Percentiles rank a stretch among this genome's conserved stretches.
Evolutionary conservation across 2,329 filamentous ascomycete species (phyloP).

Genomic region (Ascochyta clinopodiicola): DNA sequence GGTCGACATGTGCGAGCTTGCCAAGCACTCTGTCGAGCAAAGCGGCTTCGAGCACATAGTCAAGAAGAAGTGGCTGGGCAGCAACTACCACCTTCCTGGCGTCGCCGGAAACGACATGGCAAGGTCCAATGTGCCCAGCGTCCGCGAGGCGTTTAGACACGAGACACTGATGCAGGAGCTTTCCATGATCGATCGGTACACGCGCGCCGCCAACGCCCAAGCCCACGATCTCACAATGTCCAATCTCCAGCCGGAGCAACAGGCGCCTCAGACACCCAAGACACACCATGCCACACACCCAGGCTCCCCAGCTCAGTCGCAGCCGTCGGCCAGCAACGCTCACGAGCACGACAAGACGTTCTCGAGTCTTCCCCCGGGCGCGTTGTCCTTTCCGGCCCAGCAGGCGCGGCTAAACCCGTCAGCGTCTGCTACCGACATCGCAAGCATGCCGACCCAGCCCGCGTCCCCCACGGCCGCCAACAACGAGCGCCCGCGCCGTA

Average conservation of each 20-base stretch:
- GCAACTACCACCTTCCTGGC: constrained; percentile 77
- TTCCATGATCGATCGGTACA: constrained; percentile 67
- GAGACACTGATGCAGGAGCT: constrained; percentile 85
- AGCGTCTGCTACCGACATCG: constrained; percentile 26
- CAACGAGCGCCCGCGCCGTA: constrained; percentile 36
- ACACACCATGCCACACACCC: constrained; percentile 40
- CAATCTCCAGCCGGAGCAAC: constrained; percentile 39
- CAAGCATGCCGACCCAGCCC: constrained; percentile 26
- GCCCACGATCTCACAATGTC: constrained; percentile 42
- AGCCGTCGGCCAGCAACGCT: constrained; percentile 49
- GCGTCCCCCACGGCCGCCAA: constrained; percentile 34
- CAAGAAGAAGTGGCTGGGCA: constrained; percentile 91
- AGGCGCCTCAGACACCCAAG: constrained; percentile 38
- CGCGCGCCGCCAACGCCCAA: constrained; percentile 42
- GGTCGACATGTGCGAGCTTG: constrained; percentile 98
- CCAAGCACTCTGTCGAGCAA: constrained; percentile 93
- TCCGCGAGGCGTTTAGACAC: constrained; percentile 86
- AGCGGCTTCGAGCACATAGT: constrained; percentile 89
- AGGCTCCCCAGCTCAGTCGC: constrained; percentile 50
- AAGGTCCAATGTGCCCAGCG: constrained; percentile 95
- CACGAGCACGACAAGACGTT: constrained; percentile 41
- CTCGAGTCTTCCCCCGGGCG: constrained; percentile 37
- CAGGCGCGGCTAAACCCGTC: constrained; percentile 46
- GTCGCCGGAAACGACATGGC: constrained; percentile 88
- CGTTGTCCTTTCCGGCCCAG: constrained; percentile 43